Percentiles rank a stretch among this genome's conserved stretches.
phyloP scores from a whole-genome alignment of 345 rosid genomes.

The Eucalyptus pauciflora region DNA sequence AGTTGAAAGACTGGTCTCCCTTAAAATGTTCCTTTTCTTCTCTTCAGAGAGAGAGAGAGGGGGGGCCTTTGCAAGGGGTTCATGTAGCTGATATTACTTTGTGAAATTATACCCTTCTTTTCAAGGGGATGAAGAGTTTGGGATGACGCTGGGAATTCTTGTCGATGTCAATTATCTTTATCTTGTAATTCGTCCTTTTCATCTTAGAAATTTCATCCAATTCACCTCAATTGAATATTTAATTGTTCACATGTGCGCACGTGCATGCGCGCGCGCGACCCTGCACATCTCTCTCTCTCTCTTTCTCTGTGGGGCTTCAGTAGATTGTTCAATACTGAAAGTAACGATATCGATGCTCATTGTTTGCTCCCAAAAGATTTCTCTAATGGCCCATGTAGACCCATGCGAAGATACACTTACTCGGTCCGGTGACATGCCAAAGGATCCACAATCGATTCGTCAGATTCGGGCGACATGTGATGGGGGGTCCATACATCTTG shows the following conservation, averaged over 20 bases:
- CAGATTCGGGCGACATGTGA: not conserved
- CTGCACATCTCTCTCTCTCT: not conserved
- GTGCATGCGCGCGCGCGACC: not conserved
- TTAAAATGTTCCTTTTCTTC: not conserved
- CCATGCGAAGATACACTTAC: not conserved
- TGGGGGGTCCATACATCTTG: not conserved
- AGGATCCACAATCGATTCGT: not conserved
- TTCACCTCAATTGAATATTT: not conserved
- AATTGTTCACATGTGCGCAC: not conserved
- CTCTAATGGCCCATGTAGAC: not conserved
- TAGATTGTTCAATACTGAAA: not conserved
- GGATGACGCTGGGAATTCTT: not conserved
- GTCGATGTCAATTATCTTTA: not conserved
- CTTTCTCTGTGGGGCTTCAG: not conserved
- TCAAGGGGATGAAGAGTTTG: not conserved
- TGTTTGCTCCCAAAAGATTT: not conserved
- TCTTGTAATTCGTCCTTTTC: not conserved
- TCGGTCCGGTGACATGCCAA: not conserved
- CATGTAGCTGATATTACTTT: not conserved
- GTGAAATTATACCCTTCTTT: not conserved
- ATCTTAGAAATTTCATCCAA: not conserved
- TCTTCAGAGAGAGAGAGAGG: not conserved
- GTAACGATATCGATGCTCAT: not conserved
- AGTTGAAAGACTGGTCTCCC: not conserved
- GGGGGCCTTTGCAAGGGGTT: not conserved